These are phyloP conservation scores for Xylariaceae sp. DNA, from an alignment of 2,329 filamentous ascomycete genomes.

Conservation along the genomic window DNA sequence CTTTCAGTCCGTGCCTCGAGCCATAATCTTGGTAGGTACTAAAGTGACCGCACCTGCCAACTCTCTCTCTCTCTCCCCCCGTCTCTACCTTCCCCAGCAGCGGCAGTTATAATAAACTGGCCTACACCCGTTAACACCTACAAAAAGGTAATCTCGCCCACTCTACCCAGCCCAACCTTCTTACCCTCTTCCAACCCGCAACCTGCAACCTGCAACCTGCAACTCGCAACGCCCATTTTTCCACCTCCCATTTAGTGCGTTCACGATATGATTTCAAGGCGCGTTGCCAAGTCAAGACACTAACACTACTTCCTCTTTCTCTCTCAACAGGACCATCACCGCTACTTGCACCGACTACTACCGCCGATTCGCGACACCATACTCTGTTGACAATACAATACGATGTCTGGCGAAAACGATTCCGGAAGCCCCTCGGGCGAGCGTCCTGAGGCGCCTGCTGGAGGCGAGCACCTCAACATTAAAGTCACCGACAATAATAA, in stretches of 20 bases:
- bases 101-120: too few species aligned
- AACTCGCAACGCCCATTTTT: neutral
- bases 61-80: too few species aligned
- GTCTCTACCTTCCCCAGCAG: too few species aligned
- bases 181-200: neutral
- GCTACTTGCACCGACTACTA: neutral
- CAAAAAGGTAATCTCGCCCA: neutral
- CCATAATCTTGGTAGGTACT: neutral
- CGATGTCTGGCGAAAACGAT: slow-evolving; percentile 49
- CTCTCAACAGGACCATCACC: neutral
- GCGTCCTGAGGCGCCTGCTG: slow-evolving; percentile 38
- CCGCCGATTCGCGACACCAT: neutral
- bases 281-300: neutral
- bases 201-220: too few species aligned
- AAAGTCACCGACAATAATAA: slow-evolving; percentile 99
- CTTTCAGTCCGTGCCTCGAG: neutral
- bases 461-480: slow-evolving; percentile 85
- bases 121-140: too few species aligned
- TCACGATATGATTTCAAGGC: neutral
- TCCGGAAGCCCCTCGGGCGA: slow-evolving; percentile 42
- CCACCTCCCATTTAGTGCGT: neutral
- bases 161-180: neutral
- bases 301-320: neutral
- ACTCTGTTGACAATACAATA: slow-evolving; percentile 23
- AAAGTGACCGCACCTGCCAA: too few species aligned